A percentile compares a stretch with the other conserved stretches of the same genome.
These are phyloP conservation scores for Corallochytrium limacisporum DNA, from an alignment of 78 protist genomes.

Conservation along the genomic window DNA sequence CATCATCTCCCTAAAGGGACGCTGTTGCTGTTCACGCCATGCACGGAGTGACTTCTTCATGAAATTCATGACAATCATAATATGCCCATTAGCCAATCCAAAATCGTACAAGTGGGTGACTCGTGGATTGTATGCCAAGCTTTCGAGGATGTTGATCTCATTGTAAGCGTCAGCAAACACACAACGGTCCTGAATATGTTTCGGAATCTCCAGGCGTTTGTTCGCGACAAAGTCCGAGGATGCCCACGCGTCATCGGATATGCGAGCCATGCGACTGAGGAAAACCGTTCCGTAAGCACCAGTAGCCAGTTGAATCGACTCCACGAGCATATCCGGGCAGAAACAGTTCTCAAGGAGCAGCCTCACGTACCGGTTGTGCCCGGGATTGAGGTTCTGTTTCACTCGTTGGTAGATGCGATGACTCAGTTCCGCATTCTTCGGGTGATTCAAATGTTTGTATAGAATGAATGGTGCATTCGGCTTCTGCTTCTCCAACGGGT, in stretches of 20 bases:
- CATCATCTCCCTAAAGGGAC: conserved; percentile 15
- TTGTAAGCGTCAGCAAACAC: conserved; percentile 52
- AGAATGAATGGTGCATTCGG: conserved; percentile 45
- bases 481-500: conserved; percentile 36
- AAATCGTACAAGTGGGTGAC: conserved; percentile 54
- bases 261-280: no score
- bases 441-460: conserved; percentile 38
- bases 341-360: no score
- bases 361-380: conserved; percentile 21
- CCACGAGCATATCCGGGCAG: no score
- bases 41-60: conserved; percentile 35
- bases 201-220: conserved; percentile 38
- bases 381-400: conserved; percentile 5
- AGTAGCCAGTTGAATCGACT: neutral
- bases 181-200: conserved; percentile 44
- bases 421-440: conserved; percentile 19
- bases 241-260: no score
- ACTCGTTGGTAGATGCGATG: conserved; percentile 22
- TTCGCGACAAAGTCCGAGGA: conserved; percentile 13
- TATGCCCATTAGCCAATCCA: conserved; percentile 55
- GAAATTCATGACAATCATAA: conserved; percentile 56
- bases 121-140: conserved; percentile 37
- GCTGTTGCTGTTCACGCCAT: conserved; percentile 59
- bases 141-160: conserved; percentile 55
- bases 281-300: conserved; percentile 67